A percentile compares a stretch with the other conserved stretches of the same genome.
Evolutionary conservation across 2,329 filamentous ascomycete species (phyloP).

Genomic region (Shiraia bambusicola): DNA sequence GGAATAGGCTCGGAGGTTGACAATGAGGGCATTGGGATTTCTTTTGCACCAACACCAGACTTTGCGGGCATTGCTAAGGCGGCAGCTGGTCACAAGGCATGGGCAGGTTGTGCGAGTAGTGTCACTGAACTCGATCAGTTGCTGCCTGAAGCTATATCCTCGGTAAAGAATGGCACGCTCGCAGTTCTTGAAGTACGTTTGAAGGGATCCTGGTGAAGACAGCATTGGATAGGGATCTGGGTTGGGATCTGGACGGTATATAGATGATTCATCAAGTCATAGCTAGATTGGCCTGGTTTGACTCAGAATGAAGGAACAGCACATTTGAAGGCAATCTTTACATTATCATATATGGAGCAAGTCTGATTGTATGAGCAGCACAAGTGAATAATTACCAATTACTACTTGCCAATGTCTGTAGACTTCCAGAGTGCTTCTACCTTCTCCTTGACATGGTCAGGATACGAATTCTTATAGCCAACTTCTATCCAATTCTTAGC

Average conservation of each 20-base stretch:
- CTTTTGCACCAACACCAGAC: not conserved
- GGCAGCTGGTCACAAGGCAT: not conserved
- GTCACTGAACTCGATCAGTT: not conserved
- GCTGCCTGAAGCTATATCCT: not conserved
- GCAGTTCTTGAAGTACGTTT: not conserved
- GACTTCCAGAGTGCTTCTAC: not conserved
- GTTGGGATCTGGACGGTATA: too few species aligned
- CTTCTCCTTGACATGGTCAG: not conserved
- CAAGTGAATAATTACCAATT: not conserved
- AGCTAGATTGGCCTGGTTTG: too few species aligned
- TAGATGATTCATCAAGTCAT: too few species aligned
- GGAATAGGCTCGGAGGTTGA: not conserved
- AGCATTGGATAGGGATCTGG: too few species aligned
- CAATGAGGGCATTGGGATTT: not conserved
- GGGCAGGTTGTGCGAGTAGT: not conserved
- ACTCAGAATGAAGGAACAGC: too few species aligned
- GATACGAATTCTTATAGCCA: constrained; percentile 1
- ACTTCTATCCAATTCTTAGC: constrained; percentile 2
- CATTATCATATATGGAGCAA: too few species aligned
- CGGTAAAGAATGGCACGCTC: not conserved
- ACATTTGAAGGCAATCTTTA: too few species aligned
- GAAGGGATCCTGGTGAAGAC: not conserved
- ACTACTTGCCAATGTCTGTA: not conserved
- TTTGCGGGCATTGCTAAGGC: not conserved
- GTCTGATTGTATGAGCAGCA: too few species aligned